Evolutionary conservation across 352 stramenopile species (phyloP), one percentile per base, ranked within the genome.

Genomic region (Phytophthora boehmeriae): DNA sequence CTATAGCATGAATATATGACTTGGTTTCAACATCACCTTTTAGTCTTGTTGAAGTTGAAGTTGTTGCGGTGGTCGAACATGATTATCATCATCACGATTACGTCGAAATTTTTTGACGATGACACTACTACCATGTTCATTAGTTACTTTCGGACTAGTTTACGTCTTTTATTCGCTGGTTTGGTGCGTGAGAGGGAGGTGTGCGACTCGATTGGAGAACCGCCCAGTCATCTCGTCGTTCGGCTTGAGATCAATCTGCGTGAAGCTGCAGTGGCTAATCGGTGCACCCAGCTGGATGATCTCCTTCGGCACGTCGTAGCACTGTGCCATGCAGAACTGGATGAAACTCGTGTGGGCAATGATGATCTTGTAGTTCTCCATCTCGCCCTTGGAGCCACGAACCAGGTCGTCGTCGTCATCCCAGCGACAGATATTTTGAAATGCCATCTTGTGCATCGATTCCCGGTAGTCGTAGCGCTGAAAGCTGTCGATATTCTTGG

Each of bases 281-380:
- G 84, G 82, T 8, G 82, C 82, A 13, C 84, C 84, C 23, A 93
- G 73, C 61, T 89, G 83, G 32, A 93, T 88, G 22, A 93, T 81
- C 47, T 90, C 84, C 50, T 88, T 91, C 1, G 78, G 66, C 20
- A 93, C 76, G 14, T 76, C 56, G 66, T 89, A 83, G 50, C 72
- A 88, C 56, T 76, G 70, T 27, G 84, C 78, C 48, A 93, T 68
- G 43, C 78, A 91, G 57, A 83, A 87, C 63, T 93, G 78, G 45
- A 90, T 82, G 63, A 93, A 90, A 68, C 84, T 93, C 28, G 82
- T 79, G 66, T 93, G 84, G 42, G 80, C 86, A 47, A 93, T 83
- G 11, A 91, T 27, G 42, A 93, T 75, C 65, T 88, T 88, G 52
- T 80, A 91, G 51, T 77, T 83, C 35, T 91, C 82, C 1, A 52